Conservation (phyloP, 176 grass and related monocot species). For the Hordeum marinum region DNA sequence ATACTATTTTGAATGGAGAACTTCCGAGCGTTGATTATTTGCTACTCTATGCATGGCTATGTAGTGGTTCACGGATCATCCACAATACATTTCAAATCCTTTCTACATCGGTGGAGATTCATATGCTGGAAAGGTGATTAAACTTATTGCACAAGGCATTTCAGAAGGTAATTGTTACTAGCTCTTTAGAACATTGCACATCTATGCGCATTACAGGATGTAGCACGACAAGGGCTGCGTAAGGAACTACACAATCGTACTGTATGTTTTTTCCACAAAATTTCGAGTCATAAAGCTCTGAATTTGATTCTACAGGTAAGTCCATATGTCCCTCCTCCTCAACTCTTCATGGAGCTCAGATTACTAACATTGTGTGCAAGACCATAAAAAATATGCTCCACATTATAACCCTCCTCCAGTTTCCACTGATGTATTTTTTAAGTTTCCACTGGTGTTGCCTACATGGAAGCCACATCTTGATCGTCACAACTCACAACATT, state of each 20-base stretch:
- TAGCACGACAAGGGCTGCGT: background rate
- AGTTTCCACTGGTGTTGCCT: no score
- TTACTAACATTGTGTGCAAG: background rate
- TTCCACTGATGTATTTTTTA: no score
- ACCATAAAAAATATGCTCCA: background rate
- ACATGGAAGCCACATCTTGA: no score
- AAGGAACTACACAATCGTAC: background rate
- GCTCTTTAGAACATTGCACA: background rate
- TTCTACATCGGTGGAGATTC: slow-evolving; percentile 64
- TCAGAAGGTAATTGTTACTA: slow-evolving; percentile 47
- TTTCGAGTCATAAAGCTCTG: no score
- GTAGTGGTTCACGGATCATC: slow-evolving; percentile 57
- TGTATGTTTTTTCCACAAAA: no score
- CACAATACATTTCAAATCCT: slow-evolving; percentile 30
- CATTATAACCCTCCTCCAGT: no score
- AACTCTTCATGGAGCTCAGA: background rate
- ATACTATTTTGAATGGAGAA: background rate
- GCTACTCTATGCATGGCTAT: background rate
- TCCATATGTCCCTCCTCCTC: no score
- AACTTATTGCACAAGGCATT: slow-evolving; percentile 33
- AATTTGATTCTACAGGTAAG: no score
- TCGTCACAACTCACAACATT: no score
- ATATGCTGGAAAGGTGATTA: slow-evolving; percentile 50
- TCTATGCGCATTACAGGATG: background rate
- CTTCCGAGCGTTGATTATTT: background rate